These are phyloP conservation scores for Kodamaea hsintzibuensis DNA, from an alignment of 805 yeast species.

Conservation along the genomic window DNA sequence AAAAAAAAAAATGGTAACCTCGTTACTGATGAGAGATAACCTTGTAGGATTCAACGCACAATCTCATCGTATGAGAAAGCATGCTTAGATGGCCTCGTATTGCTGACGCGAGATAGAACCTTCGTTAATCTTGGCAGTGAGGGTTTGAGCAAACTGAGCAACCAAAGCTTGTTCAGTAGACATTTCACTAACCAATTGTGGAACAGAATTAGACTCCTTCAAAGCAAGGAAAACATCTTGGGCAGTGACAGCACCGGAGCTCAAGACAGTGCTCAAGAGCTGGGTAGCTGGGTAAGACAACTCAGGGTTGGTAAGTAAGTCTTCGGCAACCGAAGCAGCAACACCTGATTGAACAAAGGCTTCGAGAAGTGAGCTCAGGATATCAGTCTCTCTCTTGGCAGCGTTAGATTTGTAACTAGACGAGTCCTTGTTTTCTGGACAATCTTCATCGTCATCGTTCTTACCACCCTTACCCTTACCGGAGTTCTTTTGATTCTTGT, in stretches of 20 bases:
- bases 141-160: slow-evolving; percentile 17
- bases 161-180: slow-evolving; percentile 22
- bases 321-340: slow-evolving; percentile 23
- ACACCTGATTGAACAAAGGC: slow-evolving; percentile 28
- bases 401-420: background rate
- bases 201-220: slow-evolving; percentile 21
- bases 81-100: background rate
- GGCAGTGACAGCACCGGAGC: slow-evolving; percentile 24
- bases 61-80: background rate
- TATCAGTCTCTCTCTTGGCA: slow-evolving; percentile 20
- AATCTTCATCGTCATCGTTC: background rate
- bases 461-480: background rate
- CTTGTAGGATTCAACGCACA: background rate
- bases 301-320: slow-evolving; percentile 27
- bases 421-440: background rate
- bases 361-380: slow-evolving; percentile 20
- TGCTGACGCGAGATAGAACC: slow-evolving; percentile 19
- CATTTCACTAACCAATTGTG: slow-evolving; percentile 17
- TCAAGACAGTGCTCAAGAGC: slow-evolving; percentile 22
- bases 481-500: background rate
- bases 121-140: slow-evolving; percentile 19
- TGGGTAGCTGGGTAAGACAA: slow-evolving; percentile 29
- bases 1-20: background rate
- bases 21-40: background rate
- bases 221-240: slow-evolving; percentile 21